A percentile compares a stretch with the other conserved stretches of the same genome.
Conservation (phyloP, 1,139 yeast genomes). For the Torulaspora globosa region DNA sequence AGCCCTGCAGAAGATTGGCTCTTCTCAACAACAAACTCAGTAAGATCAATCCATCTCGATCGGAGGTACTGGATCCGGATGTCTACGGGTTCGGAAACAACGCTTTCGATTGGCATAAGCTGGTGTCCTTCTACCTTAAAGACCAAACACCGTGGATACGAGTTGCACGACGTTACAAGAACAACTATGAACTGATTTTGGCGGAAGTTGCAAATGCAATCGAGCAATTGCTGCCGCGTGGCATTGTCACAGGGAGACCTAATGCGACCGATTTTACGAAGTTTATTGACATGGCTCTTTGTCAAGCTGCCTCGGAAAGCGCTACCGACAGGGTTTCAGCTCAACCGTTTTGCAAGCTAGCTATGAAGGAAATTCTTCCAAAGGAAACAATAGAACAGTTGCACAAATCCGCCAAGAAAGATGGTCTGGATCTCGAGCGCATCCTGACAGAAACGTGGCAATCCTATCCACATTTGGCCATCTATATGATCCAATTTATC, state of each 20-base stretch:
- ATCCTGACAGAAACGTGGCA: slow-evolving; percentile 29
- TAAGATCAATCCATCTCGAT: slow-evolving; percentile 29
- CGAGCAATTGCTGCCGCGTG: slow-evolving; percentile 10
- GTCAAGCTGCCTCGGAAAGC: slow-evolving; percentile 25
- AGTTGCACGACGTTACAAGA: slow-evolving; percentile 10
- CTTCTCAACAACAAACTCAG: slow-evolving; percentile 24
- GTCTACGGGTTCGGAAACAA: slow-evolving; percentile 17
- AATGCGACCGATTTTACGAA: slow-evolving; percentile 22
- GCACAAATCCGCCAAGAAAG: slow-evolving; percentile 12
- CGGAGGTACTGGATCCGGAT: slow-evolving; percentile 27
- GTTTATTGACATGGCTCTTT: slow-evolving; percentile 23
- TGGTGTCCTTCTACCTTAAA: slow-evolving; percentile 23
- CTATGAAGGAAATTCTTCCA: slow-evolving; percentile 20
- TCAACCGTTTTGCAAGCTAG: slow-evolving; percentile 21
- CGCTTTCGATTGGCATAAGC: slow-evolving; percentile 22
- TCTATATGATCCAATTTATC: slow-evolving; percentile 22
- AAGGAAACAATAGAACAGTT: slow-evolving; percentile 17
- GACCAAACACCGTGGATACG: slow-evolving; percentile 19
- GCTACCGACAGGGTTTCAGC: slow-evolving; percentile 11
- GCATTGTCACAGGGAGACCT: background rate
- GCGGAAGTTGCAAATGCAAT: slow-evolving; percentile 11
- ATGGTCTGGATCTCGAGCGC: slow-evolving; percentile 21
- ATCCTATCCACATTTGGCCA: slow-evolving; percentile 29
- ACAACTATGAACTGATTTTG: slow-evolving; percentile 22
- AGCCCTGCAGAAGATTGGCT: slow-evolving; percentile 30